These are phyloP conservation scores for Melaleuca alternifolia DNA, from an alignment of 345 rosid genomes.

Conservation along the genomic window DNA sequence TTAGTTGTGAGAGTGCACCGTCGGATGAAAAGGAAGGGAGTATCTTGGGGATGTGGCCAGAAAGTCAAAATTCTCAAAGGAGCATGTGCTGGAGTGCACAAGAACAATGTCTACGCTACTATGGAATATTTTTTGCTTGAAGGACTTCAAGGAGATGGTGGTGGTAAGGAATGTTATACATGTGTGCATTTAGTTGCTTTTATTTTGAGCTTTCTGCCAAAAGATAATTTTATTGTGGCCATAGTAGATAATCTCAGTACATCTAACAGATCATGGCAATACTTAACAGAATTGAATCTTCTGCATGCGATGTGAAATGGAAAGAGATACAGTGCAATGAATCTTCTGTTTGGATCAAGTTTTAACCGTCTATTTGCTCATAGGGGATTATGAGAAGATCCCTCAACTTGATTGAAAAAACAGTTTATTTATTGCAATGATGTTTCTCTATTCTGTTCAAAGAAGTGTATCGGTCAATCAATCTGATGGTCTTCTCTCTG, in stretches of 20 bases:
- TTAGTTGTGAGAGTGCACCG: conserved; percentile 58
- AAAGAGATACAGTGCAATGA: neutral
- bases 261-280: neutral
- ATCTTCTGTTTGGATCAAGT: neutral
- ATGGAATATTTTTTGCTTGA: conserved; percentile 57
- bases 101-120: conserved; percentile 42
- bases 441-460: neutral
- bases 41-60: conserved; percentile 46
- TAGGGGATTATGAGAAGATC: neutral
- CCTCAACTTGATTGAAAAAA: neutral
- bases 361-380: neutral
- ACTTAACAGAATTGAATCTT: neutral
- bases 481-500: neutral
- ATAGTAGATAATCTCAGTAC: neutral
- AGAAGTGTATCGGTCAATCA: neutral
- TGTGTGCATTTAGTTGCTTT: neutral
- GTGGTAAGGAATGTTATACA: conserved; percentile 33
- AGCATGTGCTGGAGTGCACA: conserved; percentile 39
- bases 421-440: neutral
- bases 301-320: neutral
- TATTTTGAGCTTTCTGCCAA: neutral
- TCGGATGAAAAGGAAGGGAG: conserved; percentile 31
- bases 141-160: conserved; percentile 61
- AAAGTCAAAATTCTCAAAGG: conserved; percentile 61
- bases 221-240: neutral